Base-by-base conservation (phyloP, 2,329 filamentous ascomycete genomes). In the Amphichorda felina region DNA sequence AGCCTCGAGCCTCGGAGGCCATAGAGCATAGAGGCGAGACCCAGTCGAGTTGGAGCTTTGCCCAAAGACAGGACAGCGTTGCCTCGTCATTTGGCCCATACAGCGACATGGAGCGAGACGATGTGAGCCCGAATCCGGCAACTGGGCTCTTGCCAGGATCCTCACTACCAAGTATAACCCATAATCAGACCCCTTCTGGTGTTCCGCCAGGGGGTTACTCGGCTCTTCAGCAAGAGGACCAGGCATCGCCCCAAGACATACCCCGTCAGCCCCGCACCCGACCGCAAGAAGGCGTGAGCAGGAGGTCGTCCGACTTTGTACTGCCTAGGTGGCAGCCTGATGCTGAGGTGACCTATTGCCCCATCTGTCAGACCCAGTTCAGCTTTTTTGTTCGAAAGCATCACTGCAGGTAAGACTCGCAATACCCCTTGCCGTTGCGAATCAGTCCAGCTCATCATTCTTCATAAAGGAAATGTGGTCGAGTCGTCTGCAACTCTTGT, bases 301-400 rank as follows among this genome's bases (percentile, higher is more conserved):
- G 28, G 4, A 30, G 35, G 3, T 16, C 37, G 8, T 35, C 37
- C 6, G 64, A 70, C 15, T 61, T 82, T 41, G 59, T 70, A 14
- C 59, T 87, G 28, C 87, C 88, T 2, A 68, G 68, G 38, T 96
- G 89, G 89, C 88, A 95, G 60, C 82, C 87, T 4, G 89, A 96
- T 56, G 67, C 72, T 4, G 86, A 93, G 46, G 86, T 84, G 9
- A 75, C 77, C 2, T 70, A 77, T 41, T 96, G 89, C 54, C 85
- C 87, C 2, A 94, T 95, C 39, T 96, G 89, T 53, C 64, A 67
- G 35, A 73, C 72, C 1, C 73, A 78, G 33, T 96, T 96, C 51
- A 83, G 75, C 52, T 81, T 94, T 46, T 85, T 86, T 61, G 79
- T 85, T 51, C 72, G 89, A 42, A 93, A 93, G 53, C 89, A 96